Evolutionary conservation across 306 rosid species (phyloP).

Genomic region (Citrullus amarus): DNA sequence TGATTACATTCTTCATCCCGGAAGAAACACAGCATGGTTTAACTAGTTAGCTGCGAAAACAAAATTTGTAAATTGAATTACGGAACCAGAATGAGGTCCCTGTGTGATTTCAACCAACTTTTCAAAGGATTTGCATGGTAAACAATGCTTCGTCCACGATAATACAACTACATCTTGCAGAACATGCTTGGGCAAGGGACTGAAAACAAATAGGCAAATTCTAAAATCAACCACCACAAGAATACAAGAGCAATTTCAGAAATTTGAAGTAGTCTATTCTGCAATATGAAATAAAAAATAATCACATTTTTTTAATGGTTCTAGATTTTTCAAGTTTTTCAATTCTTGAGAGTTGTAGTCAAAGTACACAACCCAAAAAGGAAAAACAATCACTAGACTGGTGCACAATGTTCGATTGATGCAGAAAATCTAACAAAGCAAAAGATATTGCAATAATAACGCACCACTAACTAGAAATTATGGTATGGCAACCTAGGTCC

Average conservation of each 20-base stretch:
- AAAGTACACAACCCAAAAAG: neutral
- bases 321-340: neutral
- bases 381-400: neutral
- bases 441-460: neutral
- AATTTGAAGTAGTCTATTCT: neutral
- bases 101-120: neutral
- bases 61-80: neutral
- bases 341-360: neutral
- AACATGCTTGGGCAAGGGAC: neutral
- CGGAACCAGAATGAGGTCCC: neutral
- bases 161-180: neutral
- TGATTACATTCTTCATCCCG: neutral
- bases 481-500: too few species aligned
- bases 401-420: neutral
- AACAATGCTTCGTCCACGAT: neutral
- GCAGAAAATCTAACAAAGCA: neutral
- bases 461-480: neutral
- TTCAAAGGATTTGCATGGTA: neutral
- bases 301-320: neutral
- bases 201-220: neutral
- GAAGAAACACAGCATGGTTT: neutral
- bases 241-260: neutral
- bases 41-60: neutral
- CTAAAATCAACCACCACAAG: neutral
- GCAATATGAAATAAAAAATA: neutral